Percentiles rank a stretch among this genome's conserved stretches.
These are phyloP conservation scores for Blumeria graminis DNA, from an alignment of 2,329 filamentous ascomycete genomes.

Conservation along the genomic window DNA sequence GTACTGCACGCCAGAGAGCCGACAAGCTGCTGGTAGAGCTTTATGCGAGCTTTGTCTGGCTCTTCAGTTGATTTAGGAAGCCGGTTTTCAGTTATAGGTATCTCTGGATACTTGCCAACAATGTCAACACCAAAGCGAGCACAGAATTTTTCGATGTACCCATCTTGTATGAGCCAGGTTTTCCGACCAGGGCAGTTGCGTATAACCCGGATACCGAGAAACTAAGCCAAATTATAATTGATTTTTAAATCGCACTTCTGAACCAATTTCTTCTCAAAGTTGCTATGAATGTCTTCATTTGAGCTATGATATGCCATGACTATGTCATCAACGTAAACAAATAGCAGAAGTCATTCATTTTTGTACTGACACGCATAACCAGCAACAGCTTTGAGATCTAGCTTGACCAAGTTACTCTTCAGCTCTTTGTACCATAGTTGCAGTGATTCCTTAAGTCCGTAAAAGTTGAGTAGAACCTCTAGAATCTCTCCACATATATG, in stretches of 20 bases:
- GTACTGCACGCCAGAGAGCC: not conserved
- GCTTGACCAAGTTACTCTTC: not conserved
- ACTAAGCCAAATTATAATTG: not conserved
- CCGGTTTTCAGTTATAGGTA: not conserved
- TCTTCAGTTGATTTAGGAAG: not conserved
- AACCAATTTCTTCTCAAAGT: not conserved
- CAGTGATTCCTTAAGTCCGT: not conserved
- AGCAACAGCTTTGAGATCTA: not conserved
- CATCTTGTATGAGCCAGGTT: not conserved
- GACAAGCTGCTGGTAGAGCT: not conserved
- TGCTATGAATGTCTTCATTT: not conserved
- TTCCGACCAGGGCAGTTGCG: not conserved
- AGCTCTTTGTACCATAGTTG: not conserved
- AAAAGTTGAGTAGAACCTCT: not conserved
- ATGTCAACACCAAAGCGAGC: not conserved
- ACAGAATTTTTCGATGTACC: not conserved
- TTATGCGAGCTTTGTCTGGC: not conserved
- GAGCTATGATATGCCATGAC: not conserved
- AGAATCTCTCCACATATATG: not conserved
- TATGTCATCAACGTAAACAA: not conserved
- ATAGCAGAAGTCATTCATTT: not conserved
- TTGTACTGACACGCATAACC: not conserved
- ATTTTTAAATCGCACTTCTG: not conserved
- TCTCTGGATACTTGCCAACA: not conserved
- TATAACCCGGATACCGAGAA: not conserved